phyloP scores from a whole-genome alignment of 805 yeast species.

The Pichia nakasei region DNA sequence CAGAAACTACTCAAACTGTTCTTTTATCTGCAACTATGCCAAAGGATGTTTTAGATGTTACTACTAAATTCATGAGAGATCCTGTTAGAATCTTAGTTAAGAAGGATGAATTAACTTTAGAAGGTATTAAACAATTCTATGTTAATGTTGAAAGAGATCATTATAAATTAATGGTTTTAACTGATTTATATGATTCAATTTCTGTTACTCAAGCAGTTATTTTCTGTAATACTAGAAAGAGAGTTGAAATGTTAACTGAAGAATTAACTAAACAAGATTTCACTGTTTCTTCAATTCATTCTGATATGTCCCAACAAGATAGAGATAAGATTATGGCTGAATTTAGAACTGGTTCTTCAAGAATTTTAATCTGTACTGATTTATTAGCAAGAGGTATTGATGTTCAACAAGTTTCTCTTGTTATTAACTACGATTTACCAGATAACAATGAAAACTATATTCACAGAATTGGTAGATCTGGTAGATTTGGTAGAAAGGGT shows the following conservation, averaged over 20 bases:
- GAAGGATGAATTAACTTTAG: constrained; percentile 87
- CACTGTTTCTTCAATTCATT: constrained; percentile 94
- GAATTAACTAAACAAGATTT: constrained; percentile 74
- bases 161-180: constrained; percentile 88
- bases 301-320: constrained; percentile 92
- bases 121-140: constrained; percentile 90
- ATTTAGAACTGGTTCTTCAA: constrained; percentile 86
- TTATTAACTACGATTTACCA: constrained; percentile 92
- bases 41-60: constrained; percentile 82
- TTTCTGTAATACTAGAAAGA: constrained; percentile 93
- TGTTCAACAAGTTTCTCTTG: constrained; percentile 95
- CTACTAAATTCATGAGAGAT: constrained; percentile 83
- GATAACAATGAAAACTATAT: constrained; percentile 88
- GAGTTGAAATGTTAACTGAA: constrained; percentile 85
- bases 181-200: constrained; percentile 90
- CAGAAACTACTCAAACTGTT: constrained; percentile 84
- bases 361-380: constrained; percentile 93
- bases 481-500: constrained; percentile 98
- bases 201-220: constrained; percentile 97
- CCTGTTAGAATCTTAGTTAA: constrained; percentile 92
- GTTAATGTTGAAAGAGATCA: constrained; percentile 87
- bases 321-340: constrained; percentile 93
- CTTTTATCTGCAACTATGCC: constrained; percentile 94
- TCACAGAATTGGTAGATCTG: constrained; percentile 97
- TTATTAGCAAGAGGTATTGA: constrained; percentile 98